Conservation (phyloP, 805 yeast species). For the Yarrowia osloensis region DNA sequence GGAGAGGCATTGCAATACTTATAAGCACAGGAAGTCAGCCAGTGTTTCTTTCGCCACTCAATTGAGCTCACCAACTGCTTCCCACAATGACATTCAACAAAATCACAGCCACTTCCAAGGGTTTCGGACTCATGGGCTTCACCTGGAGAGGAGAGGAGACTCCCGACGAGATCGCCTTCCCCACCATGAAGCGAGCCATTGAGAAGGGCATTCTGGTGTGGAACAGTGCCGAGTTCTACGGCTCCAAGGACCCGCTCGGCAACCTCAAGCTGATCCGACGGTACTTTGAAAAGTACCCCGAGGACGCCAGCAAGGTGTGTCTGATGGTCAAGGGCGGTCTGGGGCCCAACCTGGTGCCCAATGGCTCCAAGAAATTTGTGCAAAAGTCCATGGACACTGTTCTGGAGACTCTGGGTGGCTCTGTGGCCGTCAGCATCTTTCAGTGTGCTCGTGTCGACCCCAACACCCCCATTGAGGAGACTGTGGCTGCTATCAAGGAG, state of each 20-base stretch:
- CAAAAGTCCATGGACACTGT: conserved; percentile 52
- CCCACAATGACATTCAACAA: conserved; percentile 21
- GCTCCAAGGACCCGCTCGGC: conserved; percentile 48
- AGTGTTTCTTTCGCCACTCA: no score
- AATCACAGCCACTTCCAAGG: conserved; percentile 40
- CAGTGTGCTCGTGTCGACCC: conserved; percentile 74
- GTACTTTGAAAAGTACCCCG: conserved; percentile 62
- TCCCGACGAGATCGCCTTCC: conserved; percentile 56
- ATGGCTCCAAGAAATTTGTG: conserved; percentile 53
- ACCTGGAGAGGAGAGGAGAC: conserved; percentile 63
- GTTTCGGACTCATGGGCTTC: conserved; percentile 81
- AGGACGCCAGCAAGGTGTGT: conserved; percentile 55
- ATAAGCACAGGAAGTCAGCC: no score
- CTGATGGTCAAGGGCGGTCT: conserved; percentile 71
- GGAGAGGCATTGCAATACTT: no score
- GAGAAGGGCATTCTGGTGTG: conserved; percentile 54
- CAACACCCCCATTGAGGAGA: conserved; percentile 55
- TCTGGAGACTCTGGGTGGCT: conserved; percentile 36
- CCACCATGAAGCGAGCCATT: conserved; percentile 55
- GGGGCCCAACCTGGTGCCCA: conserved; percentile 49
- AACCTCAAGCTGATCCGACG: conserved; percentile 60
- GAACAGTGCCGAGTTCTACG: conserved; percentile 82
- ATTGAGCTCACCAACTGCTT: background rate
- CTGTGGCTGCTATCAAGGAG: conserved; percentile 57
- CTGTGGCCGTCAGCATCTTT: conserved; percentile 51